Conservation (phyloP, 176 grass and related monocot species). For the Alopecurus myosuroides region DNA sequence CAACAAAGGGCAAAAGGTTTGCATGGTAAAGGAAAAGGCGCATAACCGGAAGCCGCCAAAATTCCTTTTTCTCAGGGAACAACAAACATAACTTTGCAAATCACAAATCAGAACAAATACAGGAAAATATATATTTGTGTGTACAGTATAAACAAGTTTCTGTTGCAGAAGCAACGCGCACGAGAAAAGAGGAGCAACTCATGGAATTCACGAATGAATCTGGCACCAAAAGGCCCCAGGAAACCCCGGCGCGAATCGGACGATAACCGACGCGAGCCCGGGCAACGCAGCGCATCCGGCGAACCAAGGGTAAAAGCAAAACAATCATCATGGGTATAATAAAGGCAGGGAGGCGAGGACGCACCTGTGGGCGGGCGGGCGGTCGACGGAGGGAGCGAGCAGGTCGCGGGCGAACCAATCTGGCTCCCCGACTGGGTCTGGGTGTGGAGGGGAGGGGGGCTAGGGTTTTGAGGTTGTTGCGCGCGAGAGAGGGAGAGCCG, state of each 20-base stretch:
- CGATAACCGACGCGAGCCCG: background rate
- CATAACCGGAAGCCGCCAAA: background rate
- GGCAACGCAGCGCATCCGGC: background rate
- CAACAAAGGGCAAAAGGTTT: constrained; percentile 7
- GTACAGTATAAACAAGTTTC: background rate
- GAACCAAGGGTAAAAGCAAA: background rate
- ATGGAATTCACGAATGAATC: background rate
- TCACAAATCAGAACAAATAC: background rate
- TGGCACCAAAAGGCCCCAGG: background rate
- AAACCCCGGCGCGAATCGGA: background rate
- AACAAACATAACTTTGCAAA: background rate
- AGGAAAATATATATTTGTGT: background rate
- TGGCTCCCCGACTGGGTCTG: background rate
- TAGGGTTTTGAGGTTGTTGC: constrained; percentile 25
- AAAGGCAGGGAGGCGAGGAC: background rate
- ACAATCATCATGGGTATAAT: background rate
- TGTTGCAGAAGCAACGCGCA: background rate
- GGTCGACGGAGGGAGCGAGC: background rate
- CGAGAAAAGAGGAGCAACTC: background rate
- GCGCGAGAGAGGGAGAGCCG: constrained; percentile 30
- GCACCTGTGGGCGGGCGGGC: constrained; percentile 19
- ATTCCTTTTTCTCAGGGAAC: background rate
- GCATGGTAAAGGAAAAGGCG: background rate
- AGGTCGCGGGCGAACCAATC: background rate
- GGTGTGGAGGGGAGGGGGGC: background rate